These are phyloP conservation scores for Arabidopsis hybrid DNA, from an alignment of 441 rosid species.

Conservation along the genomic window DNA sequence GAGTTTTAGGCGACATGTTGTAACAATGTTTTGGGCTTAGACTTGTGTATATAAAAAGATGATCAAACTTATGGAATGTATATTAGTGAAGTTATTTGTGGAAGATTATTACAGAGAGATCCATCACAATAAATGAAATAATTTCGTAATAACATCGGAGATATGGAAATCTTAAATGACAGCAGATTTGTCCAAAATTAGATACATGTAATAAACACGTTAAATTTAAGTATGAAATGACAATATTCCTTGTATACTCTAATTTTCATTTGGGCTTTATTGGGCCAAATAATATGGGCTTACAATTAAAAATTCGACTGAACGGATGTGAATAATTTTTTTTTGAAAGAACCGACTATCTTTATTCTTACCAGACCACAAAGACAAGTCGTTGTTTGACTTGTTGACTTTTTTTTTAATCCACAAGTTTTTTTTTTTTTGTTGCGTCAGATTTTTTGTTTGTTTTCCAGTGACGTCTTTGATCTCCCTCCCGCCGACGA, in stretches of 20 bases:
- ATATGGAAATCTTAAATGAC: not conserved
- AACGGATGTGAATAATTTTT: not conserved
- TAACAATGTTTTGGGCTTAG: slow-evolving; percentile 1
- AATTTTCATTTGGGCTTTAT: not conserved
- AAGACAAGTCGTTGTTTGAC: slow-evolving; percentile 26
- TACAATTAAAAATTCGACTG: not conserved
- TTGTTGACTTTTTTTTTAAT: slow-evolving; percentile 25
- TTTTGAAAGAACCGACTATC: not conserved
- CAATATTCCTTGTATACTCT: not conserved
- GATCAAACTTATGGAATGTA: slow-evolving; percentile 20
- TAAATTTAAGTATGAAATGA: not conserved
- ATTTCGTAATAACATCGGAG: not conserved
- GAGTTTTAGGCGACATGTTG: slow-evolving; percentile 22
- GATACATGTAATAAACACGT: not conserved
- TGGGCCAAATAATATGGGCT: slow-evolving; percentile 1
- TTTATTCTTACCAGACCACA: not conserved
- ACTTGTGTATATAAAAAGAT: slow-evolving; percentile 15
- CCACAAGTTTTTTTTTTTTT: not conserved
- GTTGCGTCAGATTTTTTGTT: no score
- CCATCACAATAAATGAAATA: not conserved
- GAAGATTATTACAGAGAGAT: not conserved
- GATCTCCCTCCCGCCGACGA: slow-evolving; percentile 31
- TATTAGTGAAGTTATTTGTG: not conserved
- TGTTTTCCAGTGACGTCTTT: slow-evolving; percentile 16
- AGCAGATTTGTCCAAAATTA: not conserved